Evolutionary conservation across 78 protist genomes (phyloP).

Genomic region (Dictyostelium brefeldianum): DNA sequence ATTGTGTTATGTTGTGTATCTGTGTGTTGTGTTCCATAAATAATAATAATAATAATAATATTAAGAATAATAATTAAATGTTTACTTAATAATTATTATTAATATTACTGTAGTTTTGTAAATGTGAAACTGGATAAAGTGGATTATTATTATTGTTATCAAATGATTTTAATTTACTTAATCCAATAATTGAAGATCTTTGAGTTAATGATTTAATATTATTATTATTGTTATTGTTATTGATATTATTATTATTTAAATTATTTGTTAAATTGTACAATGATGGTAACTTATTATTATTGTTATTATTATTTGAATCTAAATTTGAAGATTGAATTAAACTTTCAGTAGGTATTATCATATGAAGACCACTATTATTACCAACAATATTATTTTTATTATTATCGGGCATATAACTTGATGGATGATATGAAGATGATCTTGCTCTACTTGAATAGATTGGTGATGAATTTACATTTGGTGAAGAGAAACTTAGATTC

Average conservation of each 20-base stretch:
- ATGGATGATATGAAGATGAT: conserved; percentile 71
- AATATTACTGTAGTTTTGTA: background rate
- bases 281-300: conserved; percentile 47
- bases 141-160: background rate
- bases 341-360: conserved; percentile 21
- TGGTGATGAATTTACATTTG: conserved; percentile 77
- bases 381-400: background rate
- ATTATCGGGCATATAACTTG: background rate
- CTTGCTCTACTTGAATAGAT: conserved; percentile 59
- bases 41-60: too few relatives aligned
- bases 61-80: too few relatives aligned
- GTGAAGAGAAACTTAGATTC: conserved; percentile 48
- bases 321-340: background rate
- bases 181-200: background rate
- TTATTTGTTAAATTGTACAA: conserved; percentile 36
- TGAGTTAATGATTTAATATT: background rate
- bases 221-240: too few relatives aligned
- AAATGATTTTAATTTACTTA: conserved; percentile 11
- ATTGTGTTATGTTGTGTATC: too few relatives aligned
- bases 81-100: too few relatives aligned
- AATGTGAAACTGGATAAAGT: conserved; percentile 6
- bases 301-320: background rate
- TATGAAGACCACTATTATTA: background rate
- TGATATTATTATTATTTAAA: background rate
- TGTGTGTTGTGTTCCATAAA: too few relatives aligned